Base-by-base conservation (phyloP, 495 filamentous ascomycete genomes). In the Venustampulla echinocandica region DNA sequence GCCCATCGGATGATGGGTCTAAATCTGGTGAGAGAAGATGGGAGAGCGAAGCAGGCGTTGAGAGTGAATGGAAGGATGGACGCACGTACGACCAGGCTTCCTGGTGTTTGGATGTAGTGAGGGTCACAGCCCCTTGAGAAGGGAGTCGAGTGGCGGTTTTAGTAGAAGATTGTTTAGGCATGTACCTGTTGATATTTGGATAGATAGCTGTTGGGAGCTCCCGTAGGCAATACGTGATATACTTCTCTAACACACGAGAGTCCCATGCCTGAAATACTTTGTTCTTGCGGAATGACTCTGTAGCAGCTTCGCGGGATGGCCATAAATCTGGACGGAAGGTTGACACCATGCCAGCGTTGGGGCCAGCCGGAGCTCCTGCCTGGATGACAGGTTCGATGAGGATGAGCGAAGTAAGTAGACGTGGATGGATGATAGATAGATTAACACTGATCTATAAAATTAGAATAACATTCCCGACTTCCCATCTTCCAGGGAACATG, bases 371-470 rank as follows among this genome's bases (percentile, higher is more conserved):
- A 44, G 54, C 44, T 7, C 53, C 50, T 36, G 44, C 60, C 53
- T 81, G 75, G 43, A 90, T 75, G 27, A 85, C 77, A 3, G 90
- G 87, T 60, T 96, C 90, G 1, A 95, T 66, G 4, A 92, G 73
- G 36, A 92, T 69, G 5, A 95, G 61, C 2, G 77, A 75, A 32
- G 79, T 71, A 49, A 96, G 71, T 10, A 97, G 77, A 5, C 87
- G 79, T 10, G 90, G 88, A 66, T 95, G 86, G 47, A 87, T 70
- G 6, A 90, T 66, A 19, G 84, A 70, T 9, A 75, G 60, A 38
- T 73, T 64, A 43, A 65, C 43, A 7, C 43, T 46, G 32, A 15
- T 3, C 9, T 3, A 28, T 19, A 17, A 7, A 18, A 19, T 22
- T 17, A 14, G 2, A 5, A 1, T 13, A 19, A 10, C n/a, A n/a